These are phyloP conservation scores for Scytalidium lignicola DNA, from an alignment of 2,329 filamentous ascomycete species.

Conservation along the genomic window DNA sequence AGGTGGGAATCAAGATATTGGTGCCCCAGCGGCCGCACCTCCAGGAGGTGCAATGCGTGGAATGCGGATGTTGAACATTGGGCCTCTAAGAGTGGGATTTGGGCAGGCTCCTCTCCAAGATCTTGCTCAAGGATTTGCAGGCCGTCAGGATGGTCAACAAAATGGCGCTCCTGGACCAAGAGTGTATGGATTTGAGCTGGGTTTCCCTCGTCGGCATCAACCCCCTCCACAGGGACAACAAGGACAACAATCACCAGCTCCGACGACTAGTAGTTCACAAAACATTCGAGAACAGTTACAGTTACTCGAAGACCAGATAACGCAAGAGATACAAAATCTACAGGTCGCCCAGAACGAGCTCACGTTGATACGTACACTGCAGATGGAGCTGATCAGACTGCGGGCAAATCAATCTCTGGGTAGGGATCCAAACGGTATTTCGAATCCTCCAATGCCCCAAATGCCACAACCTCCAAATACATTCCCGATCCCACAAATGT, in stretches of 20 bases:
- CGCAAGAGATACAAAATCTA: slow-evolving; percentile 60
- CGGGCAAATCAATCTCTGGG: slow-evolving; percentile 33
- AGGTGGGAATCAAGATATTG: slow-evolving; percentile 33
- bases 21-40: slow-evolving; percentile 28
- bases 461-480: slow-evolving; percentile 11
- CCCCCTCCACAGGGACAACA: slow-evolving; percentile 15
- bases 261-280: slow-evolving; percentile 10
- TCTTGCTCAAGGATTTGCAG: slow-evolving; percentile 59
- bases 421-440: slow-evolving; percentile 13
- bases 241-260: slow-evolving; percentile 9
- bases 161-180: slow-evolving; percentile 21
- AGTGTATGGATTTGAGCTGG: slow-evolving; percentile 29
- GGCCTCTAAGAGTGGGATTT: slow-evolving; percentile 70
- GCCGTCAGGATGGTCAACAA: slow-evolving; percentile 32
- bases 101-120: slow-evolving; percentile 61
- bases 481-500: slow-evolving; percentile 2
- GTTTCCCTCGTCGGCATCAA: slow-evolving; percentile 23
- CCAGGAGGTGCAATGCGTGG: slow-evolving; percentile 29
- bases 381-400: slow-evolving; percentile 62
- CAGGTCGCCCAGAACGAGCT: slow-evolving; percentile 63
- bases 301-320: slow-evolving; percentile 63
- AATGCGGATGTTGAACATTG: slow-evolving; percentile 64
- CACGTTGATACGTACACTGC: slow-evolving; percentile 60
- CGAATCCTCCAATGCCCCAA: slow-evolving; percentile 22
- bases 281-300: slow-evolving; percentile 56